Evolutionary conservation across 345 rosid species (phyloP).

Genomic region (Firmiana major): DNA sequence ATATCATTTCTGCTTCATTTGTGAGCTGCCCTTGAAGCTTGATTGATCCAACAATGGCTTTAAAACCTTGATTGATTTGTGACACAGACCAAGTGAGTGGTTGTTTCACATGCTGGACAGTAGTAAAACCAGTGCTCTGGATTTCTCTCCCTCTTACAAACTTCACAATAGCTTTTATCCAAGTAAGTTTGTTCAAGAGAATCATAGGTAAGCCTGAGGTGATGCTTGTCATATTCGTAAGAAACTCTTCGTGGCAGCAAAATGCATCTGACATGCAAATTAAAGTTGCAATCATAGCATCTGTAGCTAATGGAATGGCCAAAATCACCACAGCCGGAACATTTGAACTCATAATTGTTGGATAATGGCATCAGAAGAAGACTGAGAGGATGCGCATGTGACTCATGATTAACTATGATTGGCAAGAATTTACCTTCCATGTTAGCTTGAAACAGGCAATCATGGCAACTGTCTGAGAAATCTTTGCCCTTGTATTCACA

Average conservation of each 20-base stretch:
- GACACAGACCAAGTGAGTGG: neutral
- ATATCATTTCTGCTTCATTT: neutral
- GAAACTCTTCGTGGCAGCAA: neutral
- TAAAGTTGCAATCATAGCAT: constrained; percentile 10
- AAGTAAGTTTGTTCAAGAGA: neutral
- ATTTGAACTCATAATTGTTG: constrained; percentile 1
- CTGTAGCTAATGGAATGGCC: constrained; percentile 4
- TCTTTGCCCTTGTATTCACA: neutral
- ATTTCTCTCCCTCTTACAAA: constrained; percentile 3
- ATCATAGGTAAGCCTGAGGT: constrained; percentile 11
- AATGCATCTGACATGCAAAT: constrained; percentile 5
- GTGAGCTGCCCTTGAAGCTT: neutral
- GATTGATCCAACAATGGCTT: neutral
- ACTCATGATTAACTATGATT: constrained; percentile 1
- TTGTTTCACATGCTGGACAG: neutral
- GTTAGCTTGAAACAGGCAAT: constrained; percentile 11
- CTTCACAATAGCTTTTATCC: constrained; percentile 7
- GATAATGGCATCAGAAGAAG: constrained; percentile 10
- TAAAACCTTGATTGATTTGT: neutral
- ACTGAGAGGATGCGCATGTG: constrained; percentile 7
- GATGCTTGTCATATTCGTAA: neutral
- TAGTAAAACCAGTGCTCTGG: constrained; percentile 11
- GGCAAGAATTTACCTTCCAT: neutral
- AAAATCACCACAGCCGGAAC: constrained; percentile 10
- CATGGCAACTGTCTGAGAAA: constrained; percentile 2